These are phyloP conservation scores for Pyronema omphalodes DNA, from an alignment of 495 filamentous ascomycete species.

Conservation along the genomic window DNA sequence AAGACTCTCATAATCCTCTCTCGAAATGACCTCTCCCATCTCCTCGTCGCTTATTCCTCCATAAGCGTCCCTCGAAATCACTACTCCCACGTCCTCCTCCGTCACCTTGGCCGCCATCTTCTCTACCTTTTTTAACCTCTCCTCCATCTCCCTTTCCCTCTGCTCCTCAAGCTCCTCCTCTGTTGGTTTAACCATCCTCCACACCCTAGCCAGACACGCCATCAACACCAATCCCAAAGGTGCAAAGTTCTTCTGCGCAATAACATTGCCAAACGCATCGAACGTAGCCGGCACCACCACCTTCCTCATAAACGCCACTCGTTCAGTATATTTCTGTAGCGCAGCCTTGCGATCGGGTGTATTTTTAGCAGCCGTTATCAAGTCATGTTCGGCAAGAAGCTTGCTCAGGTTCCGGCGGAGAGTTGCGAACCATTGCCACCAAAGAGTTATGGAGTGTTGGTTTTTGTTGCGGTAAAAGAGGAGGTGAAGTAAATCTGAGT, in stretches of 20 bases:
- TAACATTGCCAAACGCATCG: slow-evolving; percentile 45
- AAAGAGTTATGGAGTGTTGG: slow-evolving; percentile 51
- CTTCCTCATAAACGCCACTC: slow-evolving; percentile 13
- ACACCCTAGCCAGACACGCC: slow-evolving; percentile 43
- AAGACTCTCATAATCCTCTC: background rate
- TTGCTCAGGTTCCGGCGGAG: slow-evolving; percentile 42
- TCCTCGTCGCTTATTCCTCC: background rate
- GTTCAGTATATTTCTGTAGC: slow-evolving; percentile 14
- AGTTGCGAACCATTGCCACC: slow-evolving; percentile 53
- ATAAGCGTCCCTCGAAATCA: background rate
- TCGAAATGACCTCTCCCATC: background rate
- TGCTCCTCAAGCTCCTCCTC: slow-evolving; percentile 1
- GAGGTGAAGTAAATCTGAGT: slow-evolving; percentile 36
- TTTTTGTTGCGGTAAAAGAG: slow-evolving; percentile 66
- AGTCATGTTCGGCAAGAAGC: slow-evolving; percentile 27
- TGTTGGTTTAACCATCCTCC: slow-evolving; percentile 26
- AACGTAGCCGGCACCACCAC: slow-evolving; percentile 17
- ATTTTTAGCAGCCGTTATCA: background rate
- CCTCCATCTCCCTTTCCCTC: background rate
- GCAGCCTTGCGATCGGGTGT: slow-evolving; percentile 3
- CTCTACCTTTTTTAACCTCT: background rate
- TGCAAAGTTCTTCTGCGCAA: slow-evolving; percentile 57
- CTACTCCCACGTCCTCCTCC: background rate
- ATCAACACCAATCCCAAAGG: slow-evolving; percentile 58
- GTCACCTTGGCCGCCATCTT: background rate